Conservation (phyloP, 495 filamentous ascomycete species). For the Neurospora discreta region DNA sequence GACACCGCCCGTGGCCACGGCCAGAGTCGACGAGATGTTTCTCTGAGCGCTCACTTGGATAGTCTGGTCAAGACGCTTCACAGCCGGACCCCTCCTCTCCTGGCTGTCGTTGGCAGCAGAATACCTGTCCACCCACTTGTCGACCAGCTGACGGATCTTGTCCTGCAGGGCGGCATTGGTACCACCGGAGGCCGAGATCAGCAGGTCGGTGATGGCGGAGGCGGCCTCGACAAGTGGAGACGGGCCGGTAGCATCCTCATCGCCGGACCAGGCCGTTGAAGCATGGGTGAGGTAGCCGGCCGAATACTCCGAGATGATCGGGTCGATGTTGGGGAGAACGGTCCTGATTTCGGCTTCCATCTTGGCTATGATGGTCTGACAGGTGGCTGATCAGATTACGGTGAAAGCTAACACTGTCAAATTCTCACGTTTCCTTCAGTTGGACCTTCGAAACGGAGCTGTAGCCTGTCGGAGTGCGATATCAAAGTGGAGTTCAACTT, state of each 20-base stretch:
- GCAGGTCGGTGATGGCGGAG: slow-evolving; percentile 67
- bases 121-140: slow-evolving; percentile 78
- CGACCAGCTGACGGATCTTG: slow-evolving; percentile 72
- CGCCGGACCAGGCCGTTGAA: slow-evolving; percentile 67
- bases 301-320: slow-evolving; percentile 83
- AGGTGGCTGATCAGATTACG: neutral
- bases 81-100: slow-evolving; percentile 53
- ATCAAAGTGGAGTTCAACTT: neutral
- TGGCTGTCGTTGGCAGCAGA: slow-evolving; percentile 54
- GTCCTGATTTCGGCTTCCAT: slow-evolving; percentile 92
- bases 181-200: slow-evolving; percentile 84
- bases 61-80: slow-evolving; percentile 82
- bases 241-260: slow-evolving; percentile 53
- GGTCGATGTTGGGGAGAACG: slow-evolving; percentile 80
- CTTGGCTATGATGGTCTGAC: neutral
- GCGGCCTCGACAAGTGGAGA: slow-evolving; percentile 80
- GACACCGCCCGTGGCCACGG: slow-evolving; percentile 70
- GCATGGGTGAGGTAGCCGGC: slow-evolving; percentile 91
- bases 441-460: neutral
- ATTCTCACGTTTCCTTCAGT: neutral
- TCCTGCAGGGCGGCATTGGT: slow-evolving; percentile 53
- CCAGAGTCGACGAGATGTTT: slow-evolving; percentile 91
- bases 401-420: neutral
- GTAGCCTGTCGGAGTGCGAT: neutral
- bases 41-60: slow-evolving; percentile 90